These are phyloP conservation scores for Amanita fuliginea DNA, from an alignment of 768 basidiomycete genomes.

Conservation along the genomic window DNA sequence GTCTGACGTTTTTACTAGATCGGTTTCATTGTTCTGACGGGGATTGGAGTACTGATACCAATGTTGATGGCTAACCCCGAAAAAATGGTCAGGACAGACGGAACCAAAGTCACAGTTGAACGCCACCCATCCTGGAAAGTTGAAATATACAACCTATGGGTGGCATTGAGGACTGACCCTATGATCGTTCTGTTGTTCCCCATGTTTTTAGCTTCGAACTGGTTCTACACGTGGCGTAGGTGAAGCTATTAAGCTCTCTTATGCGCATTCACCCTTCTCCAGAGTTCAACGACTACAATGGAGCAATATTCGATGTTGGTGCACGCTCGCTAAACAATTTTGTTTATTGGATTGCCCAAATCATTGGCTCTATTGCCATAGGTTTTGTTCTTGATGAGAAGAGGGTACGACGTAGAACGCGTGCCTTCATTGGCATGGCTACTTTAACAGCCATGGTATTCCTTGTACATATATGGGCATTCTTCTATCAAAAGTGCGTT, in stretches of 20 bases:
- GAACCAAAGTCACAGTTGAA: conserved; percentile 49
- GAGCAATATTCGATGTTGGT: conserved; percentile 71
- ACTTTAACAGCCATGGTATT: conserved; percentile 56
- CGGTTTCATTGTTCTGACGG: conserved; percentile 61
- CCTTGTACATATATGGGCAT: conserved; percentile 65
- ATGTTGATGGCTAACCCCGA: conserved; percentile 61
- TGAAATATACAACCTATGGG: conserved; percentile 60
- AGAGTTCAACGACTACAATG: conserved; percentile 78
- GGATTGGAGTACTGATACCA: conserved; percentile 58
- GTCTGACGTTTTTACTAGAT: conserved; percentile 34
- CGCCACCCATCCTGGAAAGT: conserved; percentile 70
- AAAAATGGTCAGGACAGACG: conserved; percentile 66
- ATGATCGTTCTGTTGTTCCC: conserved; percentile 69
- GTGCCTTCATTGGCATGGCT: conserved; percentile 62
- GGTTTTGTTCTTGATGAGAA: conserved; percentile 57
- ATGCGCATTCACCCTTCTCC: conserved; percentile 6
- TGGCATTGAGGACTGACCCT: conserved; percentile 61
- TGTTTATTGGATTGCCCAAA: conserved; percentile 73
- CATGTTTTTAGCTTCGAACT: conserved; percentile 79
- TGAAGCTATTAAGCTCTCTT: not conserved
- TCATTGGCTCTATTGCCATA: conserved; percentile 62
- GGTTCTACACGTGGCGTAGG: conserved; percentile 82
- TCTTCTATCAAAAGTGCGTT: conserved; percentile 62
- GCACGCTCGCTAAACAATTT: conserved; percentile 68
- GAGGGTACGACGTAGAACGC: conserved; percentile 45